Evolutionary conservation across 1,139 yeast species (phyloP), one percentile per base, ranked within the genome.

Genomic region (Debaryomycetaceae sp.): DNA sequence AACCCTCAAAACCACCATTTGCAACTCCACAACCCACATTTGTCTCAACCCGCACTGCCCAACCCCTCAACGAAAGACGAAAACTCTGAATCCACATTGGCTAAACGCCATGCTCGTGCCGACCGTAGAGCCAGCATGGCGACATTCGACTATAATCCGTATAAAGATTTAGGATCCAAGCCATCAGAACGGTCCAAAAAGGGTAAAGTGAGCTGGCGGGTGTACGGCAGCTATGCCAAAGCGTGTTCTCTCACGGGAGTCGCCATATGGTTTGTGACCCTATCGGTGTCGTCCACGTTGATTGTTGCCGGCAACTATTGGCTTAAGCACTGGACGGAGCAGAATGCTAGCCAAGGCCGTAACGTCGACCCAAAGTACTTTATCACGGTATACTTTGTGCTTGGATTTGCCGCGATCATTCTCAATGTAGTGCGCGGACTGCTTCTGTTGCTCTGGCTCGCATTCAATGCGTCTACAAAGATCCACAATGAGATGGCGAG

Each of bases 301-400:
- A 39, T 51, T 0, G 44, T 52, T 11, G 41, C 41, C 2, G 71
- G 71, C 26, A 69, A 64, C 37, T 72, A 69, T 41, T 73, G 78
- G 77, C 53, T 74, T 36, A 73, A 73, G 43, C 54, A 61, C 31
- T 74, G 80, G 80, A 66, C 80, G 2, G 79, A 73, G 39, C 37
- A 43, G 22, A 62, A 61, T 36, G 57, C 60, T 20, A 27, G 35
- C 13, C 29, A 33, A 15, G 51, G 50, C 3, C 25, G 44, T 7
- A 62, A 60, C 27, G 33, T 43, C 4, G 34, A 39, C 12, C 51
- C 47, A 4, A 37, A 48, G 37, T 37, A 30, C 15, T 51, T 45
- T 30, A 43, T 52, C 23, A 33, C 37, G 3, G 40, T 49, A 2
- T 52, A 45, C 27, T 73, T 74, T 1, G 30, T 58, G 4, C 32